phyloP scores from a whole-genome alignment of 352 stramenopile genomes.

The Globisporangium mamillatum region DNA sequence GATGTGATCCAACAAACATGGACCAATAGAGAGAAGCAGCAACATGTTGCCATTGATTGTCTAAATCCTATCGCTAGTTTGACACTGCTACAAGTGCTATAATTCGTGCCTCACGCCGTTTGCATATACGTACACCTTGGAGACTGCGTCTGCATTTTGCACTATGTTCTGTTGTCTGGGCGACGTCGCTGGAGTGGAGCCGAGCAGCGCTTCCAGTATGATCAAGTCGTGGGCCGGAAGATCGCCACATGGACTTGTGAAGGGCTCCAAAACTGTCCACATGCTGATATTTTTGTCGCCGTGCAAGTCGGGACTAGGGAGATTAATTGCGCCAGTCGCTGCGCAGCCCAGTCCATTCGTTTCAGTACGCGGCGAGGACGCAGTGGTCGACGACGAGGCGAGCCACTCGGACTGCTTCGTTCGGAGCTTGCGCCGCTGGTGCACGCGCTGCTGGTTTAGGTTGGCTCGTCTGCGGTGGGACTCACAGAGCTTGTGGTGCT shows the following conservation, averaged over 20 bases:
- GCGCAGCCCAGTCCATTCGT: neutral
- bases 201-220: conserved; percentile 11
- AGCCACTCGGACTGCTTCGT: neutral
- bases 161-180: neutral
- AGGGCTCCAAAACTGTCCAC: conserved; percentile 7
- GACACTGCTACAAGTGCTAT: neutral
- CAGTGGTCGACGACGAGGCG: neutral
- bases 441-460: conserved; percentile 35
- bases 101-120: neutral
- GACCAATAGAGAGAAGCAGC: too few relatives aligned
- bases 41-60: too few relatives aligned
- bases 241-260: conserved; percentile 11
- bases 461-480: conserved; percentile 38
- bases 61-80: too few relatives aligned
- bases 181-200: neutral
- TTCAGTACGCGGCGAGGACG: neutral
- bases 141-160: neutral
- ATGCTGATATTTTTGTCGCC: neutral
- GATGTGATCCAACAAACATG: too few relatives aligned
- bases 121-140: neutral
- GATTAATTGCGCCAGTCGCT: neutral
- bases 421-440: conserved; percentile 26
- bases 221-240: conserved; percentile 4
- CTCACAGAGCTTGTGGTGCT: conserved; percentile 35
- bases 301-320: neutral